Percentiles rank a stretch among this genome's conserved stretches.
Evolutionary conservation across 192 early-diverging fungal genomes (phyloP).

Genomic region (Gaertneriomyces sp.): DNA sequence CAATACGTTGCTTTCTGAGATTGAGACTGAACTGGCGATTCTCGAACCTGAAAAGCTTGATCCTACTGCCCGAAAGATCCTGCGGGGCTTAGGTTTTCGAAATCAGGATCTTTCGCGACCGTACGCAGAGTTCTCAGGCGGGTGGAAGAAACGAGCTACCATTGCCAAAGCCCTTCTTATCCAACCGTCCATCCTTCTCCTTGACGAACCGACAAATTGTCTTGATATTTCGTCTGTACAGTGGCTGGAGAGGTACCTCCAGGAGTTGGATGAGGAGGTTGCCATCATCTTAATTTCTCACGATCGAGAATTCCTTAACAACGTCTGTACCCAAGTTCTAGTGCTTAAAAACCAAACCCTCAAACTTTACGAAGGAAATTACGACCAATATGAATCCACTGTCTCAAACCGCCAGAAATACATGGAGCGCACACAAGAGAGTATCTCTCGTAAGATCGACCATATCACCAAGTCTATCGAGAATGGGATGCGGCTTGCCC

Average conservation of each 20-base stretch:
- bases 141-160: slow-evolving; percentile 86
- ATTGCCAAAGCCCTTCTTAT: slow-evolving; percentile 81
- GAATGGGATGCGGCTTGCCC: slow-evolving; percentile 67
- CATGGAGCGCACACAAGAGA: slow-evolving; percentile 21
- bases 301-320: slow-evolving; percentile 83
- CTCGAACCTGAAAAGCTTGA: not conserved
- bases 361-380: slow-evolving; percentile 79
- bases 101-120: slow-evolving; percentile 52
- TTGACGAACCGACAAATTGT: slow-evolving; percentile 90
- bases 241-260: slow-evolving; percentile 83
- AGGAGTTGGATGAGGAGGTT: slow-evolving; percentile 42
- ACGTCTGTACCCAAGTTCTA: slow-evolving; percentile 62
- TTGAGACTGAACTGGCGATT: slow-evolving; percentile 9
- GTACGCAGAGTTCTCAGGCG: slow-evolving; percentile 64
- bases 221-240: slow-evolving; percentile 86
- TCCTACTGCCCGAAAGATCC: slow-evolving; percentile 60
- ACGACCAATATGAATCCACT: slow-evolving; percentile 75
- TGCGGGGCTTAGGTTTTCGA: slow-evolving; percentile 72
- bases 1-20: slow-evolving; percentile 8
- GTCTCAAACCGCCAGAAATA: slow-evolving; percentile 71
- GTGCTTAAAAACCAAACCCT: slow-evolving; percentile 55
- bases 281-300: slow-evolving; percentile 86
- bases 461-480: slow-evolving; percentile 79
- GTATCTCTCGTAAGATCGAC: slow-evolving; percentile 30
- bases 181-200: slow-evolving; percentile 74